Evolutionary conservation across 805 yeast genomes (phyloP).

Genomic region (Kodamaea sagamina): DNA sequence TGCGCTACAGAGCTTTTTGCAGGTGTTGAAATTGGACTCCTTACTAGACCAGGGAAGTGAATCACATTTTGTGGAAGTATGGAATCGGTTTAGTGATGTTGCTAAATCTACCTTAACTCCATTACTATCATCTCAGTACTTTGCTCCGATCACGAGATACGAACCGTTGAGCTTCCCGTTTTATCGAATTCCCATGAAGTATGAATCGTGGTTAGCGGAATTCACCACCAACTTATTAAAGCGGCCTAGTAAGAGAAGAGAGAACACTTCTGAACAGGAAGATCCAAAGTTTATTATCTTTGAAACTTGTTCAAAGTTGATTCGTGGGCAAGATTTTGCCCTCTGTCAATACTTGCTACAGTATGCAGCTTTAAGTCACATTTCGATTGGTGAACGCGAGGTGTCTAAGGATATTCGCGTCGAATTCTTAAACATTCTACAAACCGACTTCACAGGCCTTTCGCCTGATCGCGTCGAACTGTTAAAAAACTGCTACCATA

Average conservation of each 20-base stretch:
- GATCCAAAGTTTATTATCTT: conserved; percentile 45
- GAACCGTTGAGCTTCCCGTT: conserved; percentile 62
- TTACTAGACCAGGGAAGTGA: conserved; percentile 15
- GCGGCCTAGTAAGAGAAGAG: conserved; percentile 27
- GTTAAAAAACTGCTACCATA: conserved; percentile 64
- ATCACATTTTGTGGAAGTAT: conserved; percentile 31
- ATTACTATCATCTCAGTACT: conserved; percentile 69
- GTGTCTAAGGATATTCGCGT: conserved; percentile 46
- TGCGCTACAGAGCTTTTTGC: conserved; percentile 84
- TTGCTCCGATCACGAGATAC: conserved; percentile 54
- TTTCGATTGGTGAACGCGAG: conserved; percentile 47
- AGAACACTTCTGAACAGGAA: conserved; percentile 4
- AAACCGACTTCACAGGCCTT: conserved; percentile 39
- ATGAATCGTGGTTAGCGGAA: conserved; percentile 70
- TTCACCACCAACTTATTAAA: conserved; percentile 68
- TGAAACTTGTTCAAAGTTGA: conserved; percentile 60
- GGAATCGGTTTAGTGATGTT: conserved; percentile 65
- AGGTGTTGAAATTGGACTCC: conserved; percentile 51
- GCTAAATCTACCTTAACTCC: conserved; percentile 77
- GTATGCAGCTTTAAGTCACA: conserved; percentile 66
- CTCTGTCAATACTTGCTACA: conserved; percentile 75
- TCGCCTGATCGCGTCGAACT: conserved; percentile 59
- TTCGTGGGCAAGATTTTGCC: conserved; percentile 68
- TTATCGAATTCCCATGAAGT: conserved; percentile 54
- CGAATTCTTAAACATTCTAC: conserved; percentile 65